Evolutionary conservation across 2,329 filamentous ascomycete genomes (phyloP).

Genomic region (Xylariaceae sp.): DNA sequence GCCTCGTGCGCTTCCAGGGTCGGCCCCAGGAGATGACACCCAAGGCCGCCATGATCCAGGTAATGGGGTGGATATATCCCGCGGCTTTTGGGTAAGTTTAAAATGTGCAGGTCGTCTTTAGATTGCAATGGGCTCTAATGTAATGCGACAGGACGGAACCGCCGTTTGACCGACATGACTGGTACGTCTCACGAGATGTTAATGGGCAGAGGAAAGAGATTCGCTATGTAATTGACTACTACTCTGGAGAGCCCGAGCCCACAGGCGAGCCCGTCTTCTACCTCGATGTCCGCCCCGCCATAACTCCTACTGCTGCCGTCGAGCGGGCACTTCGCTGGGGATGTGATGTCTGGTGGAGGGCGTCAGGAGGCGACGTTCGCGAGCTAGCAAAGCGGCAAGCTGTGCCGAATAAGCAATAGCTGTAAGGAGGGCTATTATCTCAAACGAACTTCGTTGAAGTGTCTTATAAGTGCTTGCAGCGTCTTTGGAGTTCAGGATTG

Average conservation of each 20-base stretch:
- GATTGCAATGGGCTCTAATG: neutral
- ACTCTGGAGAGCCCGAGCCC: slow-evolving; percentile 80
- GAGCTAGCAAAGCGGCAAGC: slow-evolving; percentile 45
- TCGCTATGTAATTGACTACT: slow-evolving; percentile 97
- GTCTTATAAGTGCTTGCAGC: slow-evolving; percentile 3
- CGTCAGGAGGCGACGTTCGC: slow-evolving; percentile 72
- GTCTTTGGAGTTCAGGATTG: slow-evolving; percentile 18
- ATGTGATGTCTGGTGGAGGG: slow-evolving; percentile 92
- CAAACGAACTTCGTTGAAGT: neutral
- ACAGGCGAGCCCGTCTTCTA: slow-evolving; percentile 94
- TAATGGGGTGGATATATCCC: slow-evolving; percentile 80
- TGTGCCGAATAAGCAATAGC: slow-evolving; percentile 4
- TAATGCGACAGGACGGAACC: slow-evolving; percentile 68
- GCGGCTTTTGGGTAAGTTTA: slow-evolving; percentile 72
- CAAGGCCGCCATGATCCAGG: slow-evolving; percentile 83
- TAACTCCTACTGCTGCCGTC: slow-evolving; percentile 78
- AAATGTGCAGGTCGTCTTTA: neutral
- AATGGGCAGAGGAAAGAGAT: slow-evolving; percentile 76
- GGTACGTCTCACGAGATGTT: slow-evolving; percentile 81
- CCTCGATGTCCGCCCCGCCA: slow-evolving; percentile 88
- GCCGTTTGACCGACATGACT: slow-evolving; percentile 96
- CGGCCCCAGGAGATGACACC: slow-evolving; percentile 88
- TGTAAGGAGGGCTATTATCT: neutral
- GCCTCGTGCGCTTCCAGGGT: slow-evolving; percentile 85
- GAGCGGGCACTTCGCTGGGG: slow-evolving; percentile 89